Evolutionary conservation across 228 moss, liverwort and hornwort species (phyloP), one percentile per base, ranked within the genome.

Genomic region (Sphagnum fallax): DNA sequence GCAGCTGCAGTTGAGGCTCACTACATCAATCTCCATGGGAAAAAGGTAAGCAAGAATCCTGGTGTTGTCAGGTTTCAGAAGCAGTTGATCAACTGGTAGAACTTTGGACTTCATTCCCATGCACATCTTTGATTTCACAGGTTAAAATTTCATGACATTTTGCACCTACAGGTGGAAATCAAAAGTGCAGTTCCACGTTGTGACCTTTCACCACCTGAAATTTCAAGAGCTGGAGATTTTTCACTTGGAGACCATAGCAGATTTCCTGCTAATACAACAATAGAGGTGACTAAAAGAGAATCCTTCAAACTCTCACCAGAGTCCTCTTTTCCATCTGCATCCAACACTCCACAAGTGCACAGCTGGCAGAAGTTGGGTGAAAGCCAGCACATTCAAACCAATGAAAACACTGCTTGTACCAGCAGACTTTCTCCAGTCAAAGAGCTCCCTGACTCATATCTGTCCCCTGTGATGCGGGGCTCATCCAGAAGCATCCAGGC

Each of bases 131-230:
- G 32, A 32, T 32, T 32, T 32, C 32, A 32, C 32, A 32, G 32
- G 32, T 32, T 32, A 32, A 32, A 32, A 32, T 32, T 32, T 32
- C 32, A 32, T 32, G 32, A 32, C 32, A 2, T 32, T 32, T 32
- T 32, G 32, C 32, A 32, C 32, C 32, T 32, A 58, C 86, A 97
- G 96, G 96, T 93, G 62, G 96, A 97, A 83, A 93, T 93, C 61
- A 97, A 97, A 84, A 89, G 88, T 70, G 96, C 96, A 66, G 85
- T 93, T 71, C 93, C 93, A 70, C 93, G 96, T 61, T 87, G 81
- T 16, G 85, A 86, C 53, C 70, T 89, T 67, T 73, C 91, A 51
- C 68, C 76, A 69, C 70, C 88, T 71, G 93, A 91, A 50, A 75
- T 53, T 68, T 72, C 76, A 62, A 80, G 77, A 82, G 77, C 65